These are phyloP conservation scores for Psidium guajava DNA, from an alignment of 345 rosid species.

Conservation along the genomic window DNA sequence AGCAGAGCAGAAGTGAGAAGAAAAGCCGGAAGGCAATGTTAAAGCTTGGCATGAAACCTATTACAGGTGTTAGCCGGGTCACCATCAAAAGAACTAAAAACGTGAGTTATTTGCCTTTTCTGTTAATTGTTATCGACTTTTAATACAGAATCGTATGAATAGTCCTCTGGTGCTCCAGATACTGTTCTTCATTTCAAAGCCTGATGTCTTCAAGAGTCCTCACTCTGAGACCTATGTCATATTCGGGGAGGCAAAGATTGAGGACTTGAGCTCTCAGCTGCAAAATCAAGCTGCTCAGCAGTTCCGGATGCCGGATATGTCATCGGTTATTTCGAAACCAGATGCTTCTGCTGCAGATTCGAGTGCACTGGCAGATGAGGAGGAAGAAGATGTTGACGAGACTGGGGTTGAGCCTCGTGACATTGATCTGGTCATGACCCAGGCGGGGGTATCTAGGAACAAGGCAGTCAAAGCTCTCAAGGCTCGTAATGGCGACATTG, in stretches of 20 bases:
- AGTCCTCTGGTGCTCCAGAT: slow-evolving; percentile 28
- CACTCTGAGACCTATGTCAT: slow-evolving; percentile 83
- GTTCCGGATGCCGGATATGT: slow-evolving; percentile 68
- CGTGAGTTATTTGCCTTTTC: slow-evolving; percentile 8
- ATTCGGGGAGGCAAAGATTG: slow-evolving; percentile 92
- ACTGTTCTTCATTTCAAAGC: slow-evolving; percentile 75
- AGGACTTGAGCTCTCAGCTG: slow-evolving; percentile 87
- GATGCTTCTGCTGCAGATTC: slow-evolving; percentile 31
- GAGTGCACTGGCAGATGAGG: slow-evolving; percentile 47
- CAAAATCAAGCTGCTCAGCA: slow-evolving; percentile 89
- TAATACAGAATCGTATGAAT: background rate
- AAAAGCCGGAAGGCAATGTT: slow-evolving; percentile 79
- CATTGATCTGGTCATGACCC: slow-evolving; percentile 82
- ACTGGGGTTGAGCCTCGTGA: slow-evolving; percentile 69
- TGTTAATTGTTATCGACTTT: background rate
- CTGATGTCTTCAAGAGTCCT: slow-evolving; percentile 84
- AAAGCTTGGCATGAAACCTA: slow-evolving; percentile 82
- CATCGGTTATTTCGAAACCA: slow-evolving; percentile 45
- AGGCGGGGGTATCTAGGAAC: slow-evolving; percentile 59
- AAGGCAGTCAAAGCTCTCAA: slow-evolving; percentile 81
- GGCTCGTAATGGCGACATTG: slow-evolving; percentile 69
- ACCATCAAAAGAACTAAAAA: slow-evolving; percentile 82
- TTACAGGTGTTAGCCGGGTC: slow-evolving; percentile 69
- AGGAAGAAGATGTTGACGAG: slow-evolving; percentile 71
- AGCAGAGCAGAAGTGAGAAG: slow-evolving; percentile 89